Evolutionary conservation across 2,329 filamentous ascomycete species (phyloP).

Genomic region (Rachicladosporium sp.): DNA sequence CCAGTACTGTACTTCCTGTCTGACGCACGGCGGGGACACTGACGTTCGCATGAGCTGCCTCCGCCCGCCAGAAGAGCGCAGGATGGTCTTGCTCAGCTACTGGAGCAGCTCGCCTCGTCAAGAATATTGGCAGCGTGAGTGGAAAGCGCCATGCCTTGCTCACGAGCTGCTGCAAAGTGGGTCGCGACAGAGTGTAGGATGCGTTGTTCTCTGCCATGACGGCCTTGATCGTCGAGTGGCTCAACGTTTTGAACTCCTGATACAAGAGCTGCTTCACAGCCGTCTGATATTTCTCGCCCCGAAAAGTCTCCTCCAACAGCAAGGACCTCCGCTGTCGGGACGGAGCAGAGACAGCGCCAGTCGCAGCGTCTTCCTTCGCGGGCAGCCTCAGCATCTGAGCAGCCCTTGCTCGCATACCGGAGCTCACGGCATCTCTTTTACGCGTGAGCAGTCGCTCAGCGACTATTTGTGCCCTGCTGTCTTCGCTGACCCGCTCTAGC

Average conservation of each 20-base stretch:
- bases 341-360: too few species aligned
- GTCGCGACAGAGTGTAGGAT: constrained; percentile 60
- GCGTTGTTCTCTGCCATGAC: constrained; percentile 73
- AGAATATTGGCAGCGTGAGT: constrained; percentile 50
- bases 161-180: constrained; percentile 55
- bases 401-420: too few species aligned
- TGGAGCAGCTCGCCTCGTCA: constrained; percentile 48
- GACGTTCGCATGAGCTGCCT: constrained; percentile 35
- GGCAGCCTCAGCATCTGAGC: too few species aligned
- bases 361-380: too few species aligned
- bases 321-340: constrained; percentile 22
- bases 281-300: constrained; percentile 53
- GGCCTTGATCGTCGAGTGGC: constrained; percentile 60
- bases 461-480: constrained; percentile 64
- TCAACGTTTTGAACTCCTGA: constrained; percentile 64
- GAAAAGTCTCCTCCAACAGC: constrained; percentile 52
- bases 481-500: constrained; percentile 59
- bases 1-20: constrained; percentile 48
- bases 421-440: too few species aligned
- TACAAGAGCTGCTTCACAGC: constrained; percentile 57
- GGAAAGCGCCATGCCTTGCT: constrained; percentile 65
- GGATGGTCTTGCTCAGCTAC: constrained; percentile 46
- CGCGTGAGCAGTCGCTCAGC: constrained; percentile 62
- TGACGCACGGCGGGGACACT: constrained; percentile 50
- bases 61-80: constrained; percentile 50